These are phyloP conservation scores for Dacryopinax spathularia DNA, from an alignment of 768 basidiomycete species.

Conservation along the genomic window DNA sequence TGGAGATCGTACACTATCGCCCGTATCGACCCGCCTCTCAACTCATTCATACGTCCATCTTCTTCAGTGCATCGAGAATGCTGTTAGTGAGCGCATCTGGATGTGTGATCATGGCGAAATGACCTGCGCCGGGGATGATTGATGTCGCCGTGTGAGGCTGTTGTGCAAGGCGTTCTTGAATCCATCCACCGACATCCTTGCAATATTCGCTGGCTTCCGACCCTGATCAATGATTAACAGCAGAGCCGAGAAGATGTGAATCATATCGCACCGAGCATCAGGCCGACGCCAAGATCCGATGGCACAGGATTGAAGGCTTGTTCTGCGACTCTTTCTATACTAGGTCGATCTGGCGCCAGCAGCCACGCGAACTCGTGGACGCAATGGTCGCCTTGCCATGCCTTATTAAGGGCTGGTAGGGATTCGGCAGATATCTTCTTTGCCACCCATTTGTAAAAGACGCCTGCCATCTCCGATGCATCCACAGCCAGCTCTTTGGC, in stretches of 20 bases:
- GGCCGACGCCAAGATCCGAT: neutral
- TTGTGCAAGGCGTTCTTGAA: neutral
- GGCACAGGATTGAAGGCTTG: neutral
- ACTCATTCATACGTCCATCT: neutral
- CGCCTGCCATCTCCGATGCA: neutral
- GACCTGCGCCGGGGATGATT: neutral
- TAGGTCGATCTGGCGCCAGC: slow-evolving; percentile 1
- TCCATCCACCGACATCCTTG: neutral
- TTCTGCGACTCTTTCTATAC: neutral
- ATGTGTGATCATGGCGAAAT: neutral
- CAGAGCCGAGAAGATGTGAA: neutral
- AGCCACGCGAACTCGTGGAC: slow-evolving; percentile 11
- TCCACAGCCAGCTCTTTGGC: slow-evolving; percentile 2
- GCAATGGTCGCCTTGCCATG: slow-evolving; percentile 8
- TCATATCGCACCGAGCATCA: neutral
- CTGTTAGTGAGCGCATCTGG: neutral
- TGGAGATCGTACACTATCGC: too few relatives aligned
- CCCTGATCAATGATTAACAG: neutral
- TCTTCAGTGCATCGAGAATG: neutral
- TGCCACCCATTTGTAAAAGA: neutral
- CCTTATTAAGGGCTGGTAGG: neutral
- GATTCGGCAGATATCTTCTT: neutral
- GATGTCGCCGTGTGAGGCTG: neutral
- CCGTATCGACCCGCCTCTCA: neutral
- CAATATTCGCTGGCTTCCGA: neutral